Evolutionary conservation across 2,329 filamentous ascomycete genomes (phyloP).

Genomic region (Ustilaginoidea virens): DNA sequence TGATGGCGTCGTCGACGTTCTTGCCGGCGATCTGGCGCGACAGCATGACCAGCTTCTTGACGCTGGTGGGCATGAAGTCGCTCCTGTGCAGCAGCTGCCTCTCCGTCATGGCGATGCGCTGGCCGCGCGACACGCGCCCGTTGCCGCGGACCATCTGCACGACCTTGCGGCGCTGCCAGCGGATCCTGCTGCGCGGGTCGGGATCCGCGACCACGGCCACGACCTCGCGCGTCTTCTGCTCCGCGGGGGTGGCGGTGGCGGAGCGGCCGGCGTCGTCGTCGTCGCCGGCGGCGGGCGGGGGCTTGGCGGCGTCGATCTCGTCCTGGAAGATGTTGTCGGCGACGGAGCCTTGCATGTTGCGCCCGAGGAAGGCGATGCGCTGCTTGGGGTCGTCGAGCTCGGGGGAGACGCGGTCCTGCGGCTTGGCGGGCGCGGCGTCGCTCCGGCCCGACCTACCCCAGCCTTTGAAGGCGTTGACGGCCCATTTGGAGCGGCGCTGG

Average conservation of each 20-base stretch:
- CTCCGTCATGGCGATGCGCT: conserved; percentile 52
- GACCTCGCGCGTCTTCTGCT: conserved; percentile 27
- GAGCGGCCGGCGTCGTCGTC: conserved; percentile 5
- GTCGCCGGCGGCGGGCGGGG: conserved; percentile 6
- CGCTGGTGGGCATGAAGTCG: conserved; percentile 62
- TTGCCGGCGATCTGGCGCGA: conserved; percentile 85
- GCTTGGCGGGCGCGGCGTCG: conserved; percentile 15
- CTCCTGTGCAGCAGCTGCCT: conserved; percentile 43
- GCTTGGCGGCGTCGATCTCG: conserved; percentile 26
- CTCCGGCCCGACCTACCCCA: conserved; percentile 17
- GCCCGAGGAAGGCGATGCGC: conserved; percentile 24
- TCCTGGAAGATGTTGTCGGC: conserved; percentile 50
- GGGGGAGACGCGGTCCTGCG: conserved; percentile 10
- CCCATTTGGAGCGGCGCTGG: conserved; percentile 27
- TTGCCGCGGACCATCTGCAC: conserved; percentile 57
- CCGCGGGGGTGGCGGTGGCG: conserved; percentile 10
- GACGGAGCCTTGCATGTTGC: conserved; percentile 24
- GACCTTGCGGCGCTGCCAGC: conserved; percentile 75
- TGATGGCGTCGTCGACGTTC: conserved; percentile 81
- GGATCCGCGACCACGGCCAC: conserved; percentile 59
- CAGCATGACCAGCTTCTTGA: conserved; percentile 83
- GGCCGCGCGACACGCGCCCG: conserved; percentile 34
- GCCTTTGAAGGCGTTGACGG: conserved; percentile 23
- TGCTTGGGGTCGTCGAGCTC: conserved; percentile 28
- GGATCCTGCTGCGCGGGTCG: conserved; percentile 50